These are phyloP conservation scores for Ganoderma meredithae DNA, from an alignment of 1,284 basidiomycete genomes.

Conservation along the genomic window DNA sequence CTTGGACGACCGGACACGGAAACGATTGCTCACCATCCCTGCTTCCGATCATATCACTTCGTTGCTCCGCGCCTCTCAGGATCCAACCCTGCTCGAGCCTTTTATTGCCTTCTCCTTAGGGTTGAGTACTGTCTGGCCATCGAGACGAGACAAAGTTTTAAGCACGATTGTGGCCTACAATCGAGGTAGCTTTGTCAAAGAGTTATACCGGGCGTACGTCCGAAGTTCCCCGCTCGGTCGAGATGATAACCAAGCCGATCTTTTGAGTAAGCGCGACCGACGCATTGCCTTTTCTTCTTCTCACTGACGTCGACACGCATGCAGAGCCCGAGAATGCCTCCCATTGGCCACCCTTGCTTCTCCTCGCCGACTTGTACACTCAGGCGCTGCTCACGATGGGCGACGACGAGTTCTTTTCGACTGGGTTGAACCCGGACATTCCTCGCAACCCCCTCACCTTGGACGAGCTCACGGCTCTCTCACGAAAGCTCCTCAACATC, in stretches of 20 bases:
- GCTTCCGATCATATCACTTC: conserved; percentile 57
- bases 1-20: conserved; percentile 63
- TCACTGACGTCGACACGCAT: conserved; percentile 1
- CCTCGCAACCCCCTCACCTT: conserved; percentile 79
- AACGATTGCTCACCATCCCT: conserved; percentile 59
- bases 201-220: conserved; percentile 78
- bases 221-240: conserved; percentile 62
- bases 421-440: conserved; percentile 37
- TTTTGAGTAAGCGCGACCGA: conserved; percentile 47
- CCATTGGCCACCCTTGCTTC: conserved; percentile 75
- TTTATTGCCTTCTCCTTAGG: conserved; percentile 62
- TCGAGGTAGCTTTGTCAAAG: conserved; percentile 70
- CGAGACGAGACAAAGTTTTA: conserved; percentile 60
- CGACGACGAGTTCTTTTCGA: conserved; percentile 95
- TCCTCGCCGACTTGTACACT: conserved; percentile 86
- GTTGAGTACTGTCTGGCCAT: conserved; percentile 65
- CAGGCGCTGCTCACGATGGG: conserved; percentile 91
- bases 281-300: background rate
- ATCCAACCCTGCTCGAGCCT: conserved; percentile 49
- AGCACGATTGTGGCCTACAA: conserved; percentile 56
- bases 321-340: conserved; percentile 54
- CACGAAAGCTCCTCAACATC: conserved; percentile 76
- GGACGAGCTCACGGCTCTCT: conserved; percentile 83
- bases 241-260: conserved; percentile 51
- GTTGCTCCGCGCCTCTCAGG: conserved; percentile 51